A percentile compares a stretch with the other conserved stretches of the same genome.
Conservation (phyloP, 176 grass and related monocot species). For the Hyparrhenia diplandra region DNA sequence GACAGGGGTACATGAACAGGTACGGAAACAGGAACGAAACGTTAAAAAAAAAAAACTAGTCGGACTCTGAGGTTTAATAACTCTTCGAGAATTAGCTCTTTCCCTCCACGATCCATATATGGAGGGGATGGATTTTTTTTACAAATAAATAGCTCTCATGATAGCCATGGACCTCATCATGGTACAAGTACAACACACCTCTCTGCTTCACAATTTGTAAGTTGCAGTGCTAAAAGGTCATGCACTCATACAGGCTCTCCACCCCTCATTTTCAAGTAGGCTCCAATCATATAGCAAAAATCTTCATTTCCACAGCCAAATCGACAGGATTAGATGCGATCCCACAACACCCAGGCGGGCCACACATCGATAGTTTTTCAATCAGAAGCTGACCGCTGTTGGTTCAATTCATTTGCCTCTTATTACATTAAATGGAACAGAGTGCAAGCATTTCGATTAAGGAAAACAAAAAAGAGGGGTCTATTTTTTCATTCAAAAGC, state of each 20-base stretch:
- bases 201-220: not conserved
- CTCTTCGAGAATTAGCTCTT: too few species aligned
- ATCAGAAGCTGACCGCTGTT: not conserved
- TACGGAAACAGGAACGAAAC: too few species aligned
- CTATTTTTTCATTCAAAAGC: slow-evolving; percentile 12
- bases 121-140: not conserved
- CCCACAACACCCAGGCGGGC: not conserved
- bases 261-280: too few species aligned
- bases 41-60: too few species aligned
- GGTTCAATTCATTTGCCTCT: slow-evolving; percentile 31
- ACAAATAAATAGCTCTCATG: not conserved
- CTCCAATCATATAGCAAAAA: too few species aligned
- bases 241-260: too few species aligned
- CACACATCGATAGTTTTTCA: not conserved
- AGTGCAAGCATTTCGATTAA: not conserved
- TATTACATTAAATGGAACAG: slow-evolving; percentile 31
- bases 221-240: too few species aligned
- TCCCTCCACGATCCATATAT: not conserved
- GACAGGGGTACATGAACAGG: too few species aligned
- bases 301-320: not conserved
- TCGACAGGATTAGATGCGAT: too few species aligned
- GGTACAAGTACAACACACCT: not conserved
- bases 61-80: too few species aligned
- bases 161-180: too few species aligned
- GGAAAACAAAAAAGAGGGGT: not conserved